Evolutionary conservation across 1,284 basidiomycete genomes (phyloP).

Genomic region (Ganoderma lucidum): DNA sequence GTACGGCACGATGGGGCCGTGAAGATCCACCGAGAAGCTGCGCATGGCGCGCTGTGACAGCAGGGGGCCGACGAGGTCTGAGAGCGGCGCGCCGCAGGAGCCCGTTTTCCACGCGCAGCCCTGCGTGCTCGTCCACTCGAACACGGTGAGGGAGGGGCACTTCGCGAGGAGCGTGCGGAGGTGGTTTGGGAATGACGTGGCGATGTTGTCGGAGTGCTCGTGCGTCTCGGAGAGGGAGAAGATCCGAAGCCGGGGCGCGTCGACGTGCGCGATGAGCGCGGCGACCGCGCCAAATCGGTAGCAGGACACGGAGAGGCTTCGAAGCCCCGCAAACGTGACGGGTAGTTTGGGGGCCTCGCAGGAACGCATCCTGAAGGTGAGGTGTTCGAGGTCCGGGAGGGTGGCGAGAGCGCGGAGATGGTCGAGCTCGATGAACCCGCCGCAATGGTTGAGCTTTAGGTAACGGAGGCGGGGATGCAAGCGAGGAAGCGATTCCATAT

Average conservation of each 20-base stretch:
- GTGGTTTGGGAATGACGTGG: background rate
- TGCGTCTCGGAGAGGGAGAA: background rate
- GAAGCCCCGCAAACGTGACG: background rate
- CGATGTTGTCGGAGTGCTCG: background rate
- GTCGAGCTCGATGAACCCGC: background rate
- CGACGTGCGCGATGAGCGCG: background rate
- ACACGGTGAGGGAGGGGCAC: background rate
- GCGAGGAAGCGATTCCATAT: background rate
- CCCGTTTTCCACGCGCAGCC: background rate
- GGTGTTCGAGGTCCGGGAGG: background rate
- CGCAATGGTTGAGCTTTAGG: background rate
- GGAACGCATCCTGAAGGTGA: background rate
- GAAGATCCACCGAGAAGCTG: background rate
- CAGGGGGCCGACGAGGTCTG: background rate
- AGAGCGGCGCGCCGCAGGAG: background rate
- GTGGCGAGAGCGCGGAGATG: background rate
- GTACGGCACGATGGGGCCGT: constrained; percentile 1
- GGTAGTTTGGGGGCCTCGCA: background rate
- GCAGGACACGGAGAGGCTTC: background rate
- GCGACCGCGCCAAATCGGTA: background rate
- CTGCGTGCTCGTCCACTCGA: background rate
- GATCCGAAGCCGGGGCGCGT: background rate
- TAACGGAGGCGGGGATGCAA: background rate
- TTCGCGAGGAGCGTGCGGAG: background rate
- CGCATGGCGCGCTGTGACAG: background rate